Evolutionary conservation across 805 yeast genomes (phyloP), one percentile per base, ranked within the genome.

Genomic region (Metschnikowia picachoensis): DNA sequence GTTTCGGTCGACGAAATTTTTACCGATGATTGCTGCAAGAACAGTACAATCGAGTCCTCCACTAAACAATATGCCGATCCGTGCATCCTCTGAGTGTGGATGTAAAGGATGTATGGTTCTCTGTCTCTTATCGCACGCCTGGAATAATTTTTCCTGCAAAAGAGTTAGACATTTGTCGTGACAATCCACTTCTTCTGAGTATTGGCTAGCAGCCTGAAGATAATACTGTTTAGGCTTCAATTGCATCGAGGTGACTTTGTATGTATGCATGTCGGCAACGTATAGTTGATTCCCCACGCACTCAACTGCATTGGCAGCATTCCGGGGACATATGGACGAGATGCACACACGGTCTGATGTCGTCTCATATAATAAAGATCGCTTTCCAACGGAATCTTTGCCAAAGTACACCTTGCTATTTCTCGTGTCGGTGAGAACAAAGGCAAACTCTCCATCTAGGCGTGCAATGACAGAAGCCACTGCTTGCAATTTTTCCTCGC

Each of bases 11-110:
- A 46, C 50, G 14, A 47, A 51, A 37, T 47, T 51, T 14, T 52
- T 47, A 3, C 53, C 55, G n/a, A 58, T 65, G 3, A 84, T 40
- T 0, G 82, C 79, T 0, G 95, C 90, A 20, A 94, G 58, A 0
- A 92, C 65, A 0, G 97, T 84, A 62, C 99, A 94, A 60, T 94
- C 99, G 4, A 94, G 70, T 0, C 99, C 99, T 2, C 99, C 99
- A 37, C 97, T 88, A 60, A 91, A 94, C 30, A 94, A 65, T 0
- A 94, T 70, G 0, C 86, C 85, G 3, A 50, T 12, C 4, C 30
- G 33, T 8, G 50, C 46, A 11, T 41, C 36, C 8, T 62, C 62
- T 0, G 61, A 52, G 9, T 36, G 14, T 10, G 62, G 50, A 46
- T 74, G 77, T 2, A 77, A 45, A 2, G 94, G 91, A 47, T 75